Evolutionary conservation across 2,329 filamentous ascomycete genomes (phyloP), one percentile per base, ranked within the genome.

Genomic region (Neofusicoccum kwambonambiense): DNA sequence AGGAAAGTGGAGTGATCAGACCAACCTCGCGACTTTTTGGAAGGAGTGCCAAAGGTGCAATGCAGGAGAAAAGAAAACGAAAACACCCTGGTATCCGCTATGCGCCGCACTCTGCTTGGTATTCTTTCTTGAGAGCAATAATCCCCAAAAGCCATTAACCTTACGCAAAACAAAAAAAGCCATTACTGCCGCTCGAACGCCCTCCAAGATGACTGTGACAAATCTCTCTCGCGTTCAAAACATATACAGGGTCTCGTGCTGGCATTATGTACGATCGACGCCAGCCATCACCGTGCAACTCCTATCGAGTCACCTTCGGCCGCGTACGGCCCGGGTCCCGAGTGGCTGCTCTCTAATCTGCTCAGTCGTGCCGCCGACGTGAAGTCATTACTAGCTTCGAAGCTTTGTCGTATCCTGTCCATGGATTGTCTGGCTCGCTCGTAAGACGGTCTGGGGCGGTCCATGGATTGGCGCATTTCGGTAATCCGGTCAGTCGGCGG

Each of bases 371-470:
- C 92, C 13, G 93, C 93, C 34, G 91, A 93, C 0, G 94, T 97
- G 73, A 97, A 97, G 72, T 98, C 95, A 71, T 88, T 90, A 76
- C 89, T 95, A 42, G 87, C 88, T 78, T 97, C 94, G 75, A 92
- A 97, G 76, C 91, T 94, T 11, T 90, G 86, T 70, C 93, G 85
- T 17, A 92, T 87, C 31, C 90, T 88, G 73, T 98, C 95, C 87
- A 96, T 94, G 0, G 92, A 96, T 68, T 88, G 87, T 57, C 93
- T 86, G 71, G 96, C 87, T 64, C 93, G 87, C 73, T 98, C 94
- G 75, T 91, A 96, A n/a, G 92, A 96, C 45, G 92, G 92, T 68
- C 92, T 84, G 7, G 52, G 58, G 8, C 52, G 63, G 22, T 58
- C 54, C 39, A 58, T 58, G 9, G 56, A 60, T 19, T 41, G 42